These are phyloP conservation scores for Panaeolus cyanescens DNA, from an alignment of 768 basidiomycete species.

Conservation along the genomic window DNA sequence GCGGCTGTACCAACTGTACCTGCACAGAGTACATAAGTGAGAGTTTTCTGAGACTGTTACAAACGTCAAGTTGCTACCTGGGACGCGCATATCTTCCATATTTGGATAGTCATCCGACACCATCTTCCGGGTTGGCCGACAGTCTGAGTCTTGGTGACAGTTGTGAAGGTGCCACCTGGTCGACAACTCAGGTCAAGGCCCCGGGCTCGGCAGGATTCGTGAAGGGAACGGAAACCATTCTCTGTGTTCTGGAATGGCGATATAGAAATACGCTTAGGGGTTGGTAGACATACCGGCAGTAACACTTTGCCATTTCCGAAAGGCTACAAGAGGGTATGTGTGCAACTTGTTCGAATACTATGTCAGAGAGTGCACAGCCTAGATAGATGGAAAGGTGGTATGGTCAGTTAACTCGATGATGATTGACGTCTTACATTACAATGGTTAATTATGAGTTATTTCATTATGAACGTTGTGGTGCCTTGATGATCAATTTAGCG, in stretches of 20 bases:
- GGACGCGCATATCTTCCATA: background rate
- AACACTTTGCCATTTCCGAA: background rate
- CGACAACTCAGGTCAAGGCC: background rate
- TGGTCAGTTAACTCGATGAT: background rate
- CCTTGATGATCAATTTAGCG: background rate
- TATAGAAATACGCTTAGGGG: background rate
- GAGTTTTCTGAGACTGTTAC: too few species aligned
- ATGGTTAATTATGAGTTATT: background rate
- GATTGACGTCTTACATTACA: too few species aligned
- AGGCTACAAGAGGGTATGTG: too few species aligned
- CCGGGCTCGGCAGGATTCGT: background rate
- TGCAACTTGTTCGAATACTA: too few species aligned
- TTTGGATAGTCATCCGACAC: background rate
- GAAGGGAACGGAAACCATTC: background rate
- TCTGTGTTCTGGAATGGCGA: background rate
- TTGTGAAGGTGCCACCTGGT: background rate
- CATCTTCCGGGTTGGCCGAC: background rate
- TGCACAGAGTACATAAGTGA: background rate
- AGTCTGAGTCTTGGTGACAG: conserved; percentile 1
- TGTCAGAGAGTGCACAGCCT: too few species aligned
- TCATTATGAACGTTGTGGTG: background rate
- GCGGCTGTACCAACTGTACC: too few species aligned
- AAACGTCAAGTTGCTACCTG: background rate
- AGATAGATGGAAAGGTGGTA: background rate
- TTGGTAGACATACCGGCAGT: background rate